Percentiles rank a stretch among this genome's conserved stretches.
phyloP scores from a whole-genome alignment of 306 rosid genomes.

The Acacia crassicarpa region DNA sequence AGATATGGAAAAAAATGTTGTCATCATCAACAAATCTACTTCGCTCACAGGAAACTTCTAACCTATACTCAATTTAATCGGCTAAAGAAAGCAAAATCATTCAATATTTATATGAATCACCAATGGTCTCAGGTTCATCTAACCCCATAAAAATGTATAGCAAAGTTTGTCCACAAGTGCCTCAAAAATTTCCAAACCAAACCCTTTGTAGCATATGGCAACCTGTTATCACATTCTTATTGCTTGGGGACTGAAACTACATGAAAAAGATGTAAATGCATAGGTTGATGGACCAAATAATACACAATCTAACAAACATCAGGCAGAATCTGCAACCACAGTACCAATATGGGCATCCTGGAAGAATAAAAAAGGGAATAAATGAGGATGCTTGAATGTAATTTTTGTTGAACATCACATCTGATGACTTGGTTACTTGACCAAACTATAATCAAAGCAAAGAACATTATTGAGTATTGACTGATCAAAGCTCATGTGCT shows the following conservation, averaged over 20 bases:
- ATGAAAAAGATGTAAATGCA: not conserved
- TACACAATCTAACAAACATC: slow-evolving; percentile 5
- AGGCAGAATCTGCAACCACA: not conserved
- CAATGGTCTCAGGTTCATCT: not conserved
- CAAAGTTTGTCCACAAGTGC: not conserved
- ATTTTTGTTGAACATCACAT: not conserved
- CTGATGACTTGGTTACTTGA: not conserved
- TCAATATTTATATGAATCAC: not conserved
- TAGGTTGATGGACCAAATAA: slow-evolving; percentile 13
- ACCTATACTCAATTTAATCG: not conserved
- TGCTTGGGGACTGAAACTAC: not conserved
- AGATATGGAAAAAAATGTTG: not conserved
- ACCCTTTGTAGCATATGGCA: slow-evolving; percentile 1
- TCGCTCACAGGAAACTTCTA: not conserved
- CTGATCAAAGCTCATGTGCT: slow-evolving; percentile 5
- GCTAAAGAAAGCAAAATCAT: not conserved
- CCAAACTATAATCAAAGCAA: not conserved
- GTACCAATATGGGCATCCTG: not conserved
- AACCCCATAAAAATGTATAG: not conserved
- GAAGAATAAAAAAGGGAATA: not conserved
- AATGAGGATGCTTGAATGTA: not conserved
- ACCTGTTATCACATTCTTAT: not conserved
- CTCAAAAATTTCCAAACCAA: slow-evolving; percentile 4
- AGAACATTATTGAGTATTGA: not conserved
- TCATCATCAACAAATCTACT: not conserved